Base-by-base conservation (phyloP, 371 early-diverging fungal genomes). In the Saksenaea vasiformis region DNA sequence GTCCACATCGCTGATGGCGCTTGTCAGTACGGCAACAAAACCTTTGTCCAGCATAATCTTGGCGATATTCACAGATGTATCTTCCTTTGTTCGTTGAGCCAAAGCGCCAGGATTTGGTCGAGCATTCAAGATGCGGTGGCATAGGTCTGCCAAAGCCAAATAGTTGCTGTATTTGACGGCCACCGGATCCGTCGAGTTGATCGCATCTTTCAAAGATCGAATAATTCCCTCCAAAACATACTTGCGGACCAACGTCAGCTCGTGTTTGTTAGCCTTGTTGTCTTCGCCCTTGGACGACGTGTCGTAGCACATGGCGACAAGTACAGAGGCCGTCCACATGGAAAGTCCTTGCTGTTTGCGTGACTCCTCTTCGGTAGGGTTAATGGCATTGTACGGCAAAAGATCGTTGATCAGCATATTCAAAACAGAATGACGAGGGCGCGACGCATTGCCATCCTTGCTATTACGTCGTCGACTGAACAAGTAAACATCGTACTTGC, bases 31-130 rank as follows among this genome's bases (percentile, higher is more conserved):
- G 37, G 81, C 85, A 0, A 96, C 94, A 68, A 93, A 93, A 22
- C 89, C 87, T 64, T 93, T 94, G 51, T 98, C 98, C 15, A 98
- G 71, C 91, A 98, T 93, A 60, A 92, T 80, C 65, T 89, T 90
- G 17, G 91, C 92, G 39, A 95, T 80, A 44, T 77, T 79, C 66
- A 84, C 66, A 35, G 82, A 82, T 5, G 75, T 76, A 35, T 90
- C 89, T 28, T 92, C 90, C 38, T 72, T 76, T 0, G 74, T 54
- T 34, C 73, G 70, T 37, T 73, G 70, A 13, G 64, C 71, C 31
- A 62, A 65, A 9, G 54, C 67, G 24, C 73, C 76, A 4, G 77
- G 55, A 17, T 76, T 71, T 1, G 86, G 75, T 7, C 79, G 69
- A 19, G 85, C 79, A 27, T 86, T 86, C 58, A 95, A 72, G 34